Evolutionary conservation across 2,329 filamentous ascomycete species (phyloP).

Genomic region (Leptosphaerulina australis): DNA sequence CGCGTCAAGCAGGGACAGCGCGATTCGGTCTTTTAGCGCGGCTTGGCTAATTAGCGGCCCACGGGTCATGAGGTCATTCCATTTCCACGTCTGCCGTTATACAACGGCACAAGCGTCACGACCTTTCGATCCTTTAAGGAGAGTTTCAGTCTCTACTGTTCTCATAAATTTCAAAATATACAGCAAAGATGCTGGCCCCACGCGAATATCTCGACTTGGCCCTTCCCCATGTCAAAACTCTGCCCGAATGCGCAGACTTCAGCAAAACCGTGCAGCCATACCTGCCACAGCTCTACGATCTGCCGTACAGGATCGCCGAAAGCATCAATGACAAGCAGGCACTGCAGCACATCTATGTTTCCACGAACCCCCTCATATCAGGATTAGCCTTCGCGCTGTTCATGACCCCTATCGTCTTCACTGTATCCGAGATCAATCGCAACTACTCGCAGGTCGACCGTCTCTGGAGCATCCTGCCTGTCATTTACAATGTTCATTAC

Average conservation of each 20-base stretch:
- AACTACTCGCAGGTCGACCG: constrained; percentile 99
- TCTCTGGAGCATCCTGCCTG: constrained; percentile 87
- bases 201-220: constrained; percentile 48
- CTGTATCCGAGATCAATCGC: constrained; percentile 81
- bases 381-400: constrained; percentile 74
- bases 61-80: constrained; percentile 38
- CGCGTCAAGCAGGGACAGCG: constrained; percentile 37
- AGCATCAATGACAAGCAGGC: constrained; percentile 65
- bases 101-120: too few relatives aligned
- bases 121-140: not conserved
- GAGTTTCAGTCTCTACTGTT: not conserved
- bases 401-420: constrained; percentile 72
- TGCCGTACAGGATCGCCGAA: constrained; percentile 56
- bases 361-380: constrained; percentile 84
- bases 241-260: constrained; percentile 79
- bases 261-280: constrained; percentile 76
- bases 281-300: constrained; percentile 65
- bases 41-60: too few relatives aligned
- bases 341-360: constrained; percentile 74
- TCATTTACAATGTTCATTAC: constrained; percentile 85
- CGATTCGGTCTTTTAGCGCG: constrained; percentile 17
- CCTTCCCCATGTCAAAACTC: constrained; percentile 71
- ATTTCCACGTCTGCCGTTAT: too few relatives aligned
- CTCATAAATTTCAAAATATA: not conserved
- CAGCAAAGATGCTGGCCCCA: constrained; percentile 53